Conservation (phyloP, 768 basidiomycete species). For the Calocybe indica region DNA sequence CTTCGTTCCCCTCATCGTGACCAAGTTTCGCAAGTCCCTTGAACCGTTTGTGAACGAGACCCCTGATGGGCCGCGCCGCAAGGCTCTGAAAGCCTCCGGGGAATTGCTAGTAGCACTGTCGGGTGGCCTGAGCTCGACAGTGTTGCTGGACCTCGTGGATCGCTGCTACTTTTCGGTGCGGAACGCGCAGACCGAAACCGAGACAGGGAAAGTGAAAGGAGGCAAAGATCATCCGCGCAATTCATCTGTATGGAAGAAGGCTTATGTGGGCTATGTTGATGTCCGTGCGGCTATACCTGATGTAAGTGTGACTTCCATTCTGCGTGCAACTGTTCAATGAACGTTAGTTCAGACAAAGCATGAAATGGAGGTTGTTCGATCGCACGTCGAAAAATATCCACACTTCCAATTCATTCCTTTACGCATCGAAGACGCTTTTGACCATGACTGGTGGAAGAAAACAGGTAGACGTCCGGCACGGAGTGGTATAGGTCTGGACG, state of each 20-base stretch:
- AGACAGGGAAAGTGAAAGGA: constrained; percentile 32
- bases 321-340: constrained; percentile 4
- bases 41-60: constrained; percentile 58
- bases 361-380: constrained; percentile 44
- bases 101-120: constrained; percentile 67
- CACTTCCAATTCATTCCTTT: constrained; percentile 55
- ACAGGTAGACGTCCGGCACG: constrained; percentile 26
- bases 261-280: constrained; percentile 67
- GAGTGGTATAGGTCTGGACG: constrained; percentile 35
- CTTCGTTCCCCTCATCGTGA: constrained; percentile 54
- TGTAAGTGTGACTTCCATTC: constrained; percentile 32
- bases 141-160: constrained; percentile 64
- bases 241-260: constrained; percentile 54
- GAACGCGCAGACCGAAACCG: constrained; percentile 12
- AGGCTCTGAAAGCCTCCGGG: constrained; percentile 59
- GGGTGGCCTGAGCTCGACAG: constrained; percentile 74
- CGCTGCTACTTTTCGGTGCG: constrained; percentile 45
- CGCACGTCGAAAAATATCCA: constrained; percentile 40
- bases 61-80: constrained; percentile 50
- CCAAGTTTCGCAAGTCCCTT: constrained; percentile 59
- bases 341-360: constrained; percentile 40
- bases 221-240: constrained; percentile 66
- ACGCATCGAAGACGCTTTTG: constrained; percentile 72
- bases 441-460: constrained; percentile 56
- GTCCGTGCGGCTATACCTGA: constrained; percentile 52